Conservation (phyloP, 1,139 yeast genomes). For the Candida albicans region DNA sequence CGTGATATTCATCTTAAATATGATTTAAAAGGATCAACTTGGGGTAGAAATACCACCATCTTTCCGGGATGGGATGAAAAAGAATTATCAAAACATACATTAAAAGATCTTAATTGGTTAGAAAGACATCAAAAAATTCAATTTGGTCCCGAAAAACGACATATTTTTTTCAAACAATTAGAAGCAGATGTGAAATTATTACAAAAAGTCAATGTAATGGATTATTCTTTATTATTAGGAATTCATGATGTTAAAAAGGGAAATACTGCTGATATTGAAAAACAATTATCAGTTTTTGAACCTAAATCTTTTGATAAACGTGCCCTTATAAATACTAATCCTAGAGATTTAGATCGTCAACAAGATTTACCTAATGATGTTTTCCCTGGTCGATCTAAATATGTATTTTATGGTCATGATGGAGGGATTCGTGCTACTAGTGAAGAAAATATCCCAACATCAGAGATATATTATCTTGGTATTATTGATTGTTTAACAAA, state of each 20-base stretch:
- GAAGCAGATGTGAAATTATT: slow-evolving; percentile 73
- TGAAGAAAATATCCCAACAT: slow-evolving; percentile 58
- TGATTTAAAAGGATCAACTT: slow-evolving; percentile 91
- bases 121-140: slow-evolving; percentile 60
- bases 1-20: slow-evolving; percentile 82
- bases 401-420: slow-evolving; percentile 72
- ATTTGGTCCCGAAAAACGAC: slow-evolving; percentile 70
- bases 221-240: slow-evolving; percentile 86
- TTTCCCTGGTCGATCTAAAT: slow-evolving; percentile 51
- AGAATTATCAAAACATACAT: slow-evolving; percentile 42
- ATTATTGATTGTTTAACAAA: slow-evolving; percentile 92
- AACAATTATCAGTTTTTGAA: slow-evolving; percentile 49
- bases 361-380: slow-evolving; percentile 48
- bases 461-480: slow-evolving; percentile 84
- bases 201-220: slow-evolving; percentile 84
- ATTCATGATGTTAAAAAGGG: slow-evolving; percentile 73
- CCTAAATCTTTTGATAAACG: slow-evolving; percentile 42
- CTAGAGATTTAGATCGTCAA: slow-evolving; percentile 41
- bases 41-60: slow-evolving; percentile 67
- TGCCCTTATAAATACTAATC: slow-evolving; percentile 49
- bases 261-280: slow-evolving; percentile 39
- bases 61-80: slow-evolving; percentile 16
- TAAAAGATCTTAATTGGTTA: slow-evolving; percentile 89
- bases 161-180: slow-evolving; percentile 65
- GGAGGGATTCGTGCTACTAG: slow-evolving; percentile 86